Conservation (phyloP, 1,284 basidiomycete species). For the Cutaneotrichosporon sp. region DNA sequence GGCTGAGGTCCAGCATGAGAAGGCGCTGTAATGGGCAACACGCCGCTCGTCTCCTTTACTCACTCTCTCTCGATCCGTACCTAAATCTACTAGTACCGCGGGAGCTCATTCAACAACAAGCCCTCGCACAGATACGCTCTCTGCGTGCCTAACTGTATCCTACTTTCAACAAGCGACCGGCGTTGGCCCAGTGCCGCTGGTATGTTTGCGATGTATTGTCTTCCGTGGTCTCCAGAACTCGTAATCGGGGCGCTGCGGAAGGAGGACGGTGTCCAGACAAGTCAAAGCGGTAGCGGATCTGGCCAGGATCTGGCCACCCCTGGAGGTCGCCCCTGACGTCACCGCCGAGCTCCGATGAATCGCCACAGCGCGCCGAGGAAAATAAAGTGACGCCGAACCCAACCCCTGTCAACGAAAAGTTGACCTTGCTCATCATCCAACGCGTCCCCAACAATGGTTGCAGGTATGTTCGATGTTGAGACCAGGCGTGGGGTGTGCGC, state of each 20-base stretch:
- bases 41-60: no score
- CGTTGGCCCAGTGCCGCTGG: background rate
- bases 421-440: background rate
- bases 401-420: conserved; percentile 1
- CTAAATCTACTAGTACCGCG: background rate
- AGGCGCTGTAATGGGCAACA: background rate
- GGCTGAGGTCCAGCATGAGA: background rate
- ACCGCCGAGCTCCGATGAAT: background rate
- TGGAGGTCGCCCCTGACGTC: background rate
- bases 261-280: no score
- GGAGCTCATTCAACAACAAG: background rate
- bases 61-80: background rate
- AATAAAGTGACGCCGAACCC: background rate
- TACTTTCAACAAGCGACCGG: background rate
- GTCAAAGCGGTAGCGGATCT: no score
- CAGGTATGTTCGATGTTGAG: background rate
- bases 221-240: background rate
- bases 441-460: background rate
- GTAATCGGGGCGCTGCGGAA: no score
- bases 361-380: no score
- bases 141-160: background rate
- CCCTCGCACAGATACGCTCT: background rate
- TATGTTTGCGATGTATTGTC: background rate
- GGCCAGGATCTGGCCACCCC: background rate
- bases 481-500: no score